phyloP scores from a whole-genome alignment of 192 early-diverging fungal genomes.

The Coemansia sp. region DNA sequence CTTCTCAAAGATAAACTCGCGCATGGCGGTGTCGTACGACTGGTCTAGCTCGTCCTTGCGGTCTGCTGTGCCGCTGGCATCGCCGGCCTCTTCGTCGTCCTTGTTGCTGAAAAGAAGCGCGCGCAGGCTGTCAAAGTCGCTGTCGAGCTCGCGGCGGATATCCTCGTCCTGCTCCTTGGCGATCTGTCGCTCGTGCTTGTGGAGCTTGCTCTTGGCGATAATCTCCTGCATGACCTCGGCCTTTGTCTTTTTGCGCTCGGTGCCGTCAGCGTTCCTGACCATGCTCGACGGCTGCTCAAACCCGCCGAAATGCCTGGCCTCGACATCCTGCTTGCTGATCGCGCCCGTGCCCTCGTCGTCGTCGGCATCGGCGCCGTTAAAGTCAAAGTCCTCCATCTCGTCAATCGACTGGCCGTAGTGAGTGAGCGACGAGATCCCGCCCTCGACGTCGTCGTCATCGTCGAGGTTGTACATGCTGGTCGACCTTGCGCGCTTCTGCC shows the following conservation, averaged over 20 bases:
- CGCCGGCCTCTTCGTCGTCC: slow-evolving; percentile 8
- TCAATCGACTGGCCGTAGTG: slow-evolving; percentile 91
- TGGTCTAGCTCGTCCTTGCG: slow-evolving; percentile 49
- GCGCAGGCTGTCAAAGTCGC: slow-evolving; percentile 80
- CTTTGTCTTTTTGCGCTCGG: slow-evolving; percentile 70
- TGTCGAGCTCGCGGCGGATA: slow-evolving; percentile 79
- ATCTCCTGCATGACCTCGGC: slow-evolving; percentile 96
- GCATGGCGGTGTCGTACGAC: slow-evolving; percentile 81
- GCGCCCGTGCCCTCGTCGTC: slow-evolving; percentile 53
- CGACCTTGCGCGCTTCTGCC: slow-evolving; percentile 52
- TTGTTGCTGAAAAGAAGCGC: slow-evolving; percentile 59
- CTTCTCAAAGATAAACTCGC: slow-evolving; percentile 78
- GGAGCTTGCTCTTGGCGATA: slow-evolving; percentile 94
- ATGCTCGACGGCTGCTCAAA: slow-evolving; percentile 61
- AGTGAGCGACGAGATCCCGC: slow-evolving; percentile 67
- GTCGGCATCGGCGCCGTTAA: slow-evolving; percentile 54
- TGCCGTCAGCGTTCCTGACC: not conserved
- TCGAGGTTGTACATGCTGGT: slow-evolving; percentile 78
- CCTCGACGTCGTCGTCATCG: slow-evolving; percentile 58
- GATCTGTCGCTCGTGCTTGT: slow-evolving; percentile 91
- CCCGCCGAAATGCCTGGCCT: slow-evolving; percentile 81
- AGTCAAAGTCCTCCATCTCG: slow-evolving; percentile 77
- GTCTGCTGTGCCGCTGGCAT: slow-evolving; percentile 10
- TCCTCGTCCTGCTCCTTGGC: slow-evolving; percentile 83
- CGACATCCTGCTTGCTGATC: slow-evolving; percentile 71